Evolutionary conservation across 495 filamentous ascomycete genomes (phyloP).

Genomic region (Hyaloscypha variabilis): DNA sequence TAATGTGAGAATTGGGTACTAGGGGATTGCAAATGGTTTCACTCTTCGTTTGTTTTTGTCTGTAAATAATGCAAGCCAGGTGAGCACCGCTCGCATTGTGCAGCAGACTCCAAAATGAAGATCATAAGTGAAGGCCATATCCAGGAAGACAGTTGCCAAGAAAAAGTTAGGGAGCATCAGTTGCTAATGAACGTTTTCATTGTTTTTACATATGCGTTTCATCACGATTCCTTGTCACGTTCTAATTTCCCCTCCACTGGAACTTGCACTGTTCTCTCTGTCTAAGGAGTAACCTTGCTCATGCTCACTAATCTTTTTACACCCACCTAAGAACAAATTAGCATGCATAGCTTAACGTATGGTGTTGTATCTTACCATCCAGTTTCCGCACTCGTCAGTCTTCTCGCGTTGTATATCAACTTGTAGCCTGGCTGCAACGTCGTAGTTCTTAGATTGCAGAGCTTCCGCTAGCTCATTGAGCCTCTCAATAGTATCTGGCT

Average conservation of each 20-base stretch:
- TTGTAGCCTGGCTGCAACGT: constrained; percentile 74
- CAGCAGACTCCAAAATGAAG: too few species aligned
- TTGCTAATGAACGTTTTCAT: background rate
- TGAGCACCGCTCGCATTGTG: too few species aligned
- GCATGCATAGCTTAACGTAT: background rate
- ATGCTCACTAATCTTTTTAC: constrained; percentile 91
- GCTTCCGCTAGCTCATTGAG: constrained; percentile 63
- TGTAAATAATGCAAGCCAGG: too few species aligned
- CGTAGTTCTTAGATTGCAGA: constrained; percentile 72
- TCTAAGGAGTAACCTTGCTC: constrained; percentile 73
- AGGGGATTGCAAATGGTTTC: too few species aligned
- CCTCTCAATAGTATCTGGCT: constrained; percentile 75
- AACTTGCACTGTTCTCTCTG: background rate
- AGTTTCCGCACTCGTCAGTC: constrained; percentile 84
- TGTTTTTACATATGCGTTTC: background rate
- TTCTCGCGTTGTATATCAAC: constrained; percentile 81
- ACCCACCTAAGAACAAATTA: constrained; percentile 63
- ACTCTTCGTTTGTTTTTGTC: too few species aligned
- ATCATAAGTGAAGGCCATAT: too few species aligned
- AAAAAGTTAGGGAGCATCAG: background rate
- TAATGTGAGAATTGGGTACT: too few species aligned
- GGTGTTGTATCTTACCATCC: constrained; percentile 77
- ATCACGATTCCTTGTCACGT: background rate
- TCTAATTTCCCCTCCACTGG: background rate
- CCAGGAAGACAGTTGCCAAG: too few species aligned